Base-by-base conservation (phyloP, 1,139 yeast genomes). In the Candida mesenterica region DNA sequence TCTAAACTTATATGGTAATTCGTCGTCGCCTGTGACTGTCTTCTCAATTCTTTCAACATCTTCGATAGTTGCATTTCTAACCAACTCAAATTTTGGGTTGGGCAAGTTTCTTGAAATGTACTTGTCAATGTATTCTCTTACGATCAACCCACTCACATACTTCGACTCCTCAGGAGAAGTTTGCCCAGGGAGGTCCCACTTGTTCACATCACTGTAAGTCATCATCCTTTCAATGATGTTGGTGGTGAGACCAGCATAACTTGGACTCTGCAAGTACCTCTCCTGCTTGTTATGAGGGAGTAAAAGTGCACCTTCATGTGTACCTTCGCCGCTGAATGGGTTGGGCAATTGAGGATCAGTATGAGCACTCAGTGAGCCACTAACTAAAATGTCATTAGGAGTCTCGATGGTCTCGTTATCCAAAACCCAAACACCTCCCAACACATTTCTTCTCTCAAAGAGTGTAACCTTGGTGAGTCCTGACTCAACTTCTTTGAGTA, bases 171-270 rank as follows among this genome's bases (percentile, higher is more conserved):
- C 53, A 12, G 57, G 53, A 14, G 56, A 53, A 8, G 50, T 47
- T 2, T 36, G 47, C 3, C 61, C 61, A 3, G 55, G 50, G 31
- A 36, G 44, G 36, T 29, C 52, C 72, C 73, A 70, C 9, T 43
- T 40, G 30, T 58, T 61, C 8, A 44, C 45, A 40, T 69, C 75
- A 37, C 71, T 62, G 34, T 49, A 71, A 0, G 76, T 67, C 75
- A 71, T 70, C 44, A 68, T 43, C n/a, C 54, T 56, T 41, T 69
- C 74, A 9, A 67, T 61, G 25, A 70, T 57, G 39, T 71, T 71
- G 6, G 76, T 68, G 26, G 56, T 57, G 32, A 71, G 53, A 1
- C 59, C 58, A 24, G 48, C 44, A 42, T 71, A 70, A 13, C 71
- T 59, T 0, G 75, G 68, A 2, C 74, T 68, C 29, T 65, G 60